phyloP scores from a whole-genome alignment of 2,329 filamentous ascomycete species.

The Alternaria tenuissima region DNA sequence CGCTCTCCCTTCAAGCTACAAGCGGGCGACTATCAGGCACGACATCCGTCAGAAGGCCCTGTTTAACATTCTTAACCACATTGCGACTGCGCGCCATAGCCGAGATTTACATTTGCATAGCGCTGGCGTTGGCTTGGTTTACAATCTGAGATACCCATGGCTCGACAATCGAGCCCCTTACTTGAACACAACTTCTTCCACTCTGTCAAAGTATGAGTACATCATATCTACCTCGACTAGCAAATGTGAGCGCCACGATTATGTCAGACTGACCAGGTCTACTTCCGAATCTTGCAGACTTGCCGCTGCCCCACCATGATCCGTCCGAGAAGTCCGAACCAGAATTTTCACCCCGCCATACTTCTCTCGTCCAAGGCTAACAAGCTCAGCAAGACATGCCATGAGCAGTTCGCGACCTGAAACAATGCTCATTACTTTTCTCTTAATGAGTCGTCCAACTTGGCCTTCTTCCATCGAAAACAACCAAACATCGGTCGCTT shows the following conservation, averaged over 20 bases:
- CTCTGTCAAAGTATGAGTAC: neutral
- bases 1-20: neutral
- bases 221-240: neutral
- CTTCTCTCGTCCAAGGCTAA: neutral
- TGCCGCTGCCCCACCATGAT: constrained; percentile 2
- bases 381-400: neutral
- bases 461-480: neutral
- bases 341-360: constrained; percentile 4
- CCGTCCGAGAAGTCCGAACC: constrained; percentile 2
- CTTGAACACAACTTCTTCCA: neutral
- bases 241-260: neutral
- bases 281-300: neutral
- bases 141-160: constrained; percentile 10
- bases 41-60: neutral
- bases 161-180: constrained; percentile 4
- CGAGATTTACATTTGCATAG: neutral
- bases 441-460: fast-evolving
- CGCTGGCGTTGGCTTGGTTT: constrained; percentile 5
- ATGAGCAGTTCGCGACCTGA: fast-evolving
- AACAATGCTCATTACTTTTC: neutral
- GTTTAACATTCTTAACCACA: neutral
- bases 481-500: constrained; percentile 21
- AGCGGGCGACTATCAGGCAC: neutral
- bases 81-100: neutral
- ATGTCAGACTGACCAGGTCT: neutral